Evolutionary conservation across 495 filamentous ascomycete species (phyloP), one percentile per base, ranked within the genome.

Genomic region (Penicillium coffeae): DNA sequence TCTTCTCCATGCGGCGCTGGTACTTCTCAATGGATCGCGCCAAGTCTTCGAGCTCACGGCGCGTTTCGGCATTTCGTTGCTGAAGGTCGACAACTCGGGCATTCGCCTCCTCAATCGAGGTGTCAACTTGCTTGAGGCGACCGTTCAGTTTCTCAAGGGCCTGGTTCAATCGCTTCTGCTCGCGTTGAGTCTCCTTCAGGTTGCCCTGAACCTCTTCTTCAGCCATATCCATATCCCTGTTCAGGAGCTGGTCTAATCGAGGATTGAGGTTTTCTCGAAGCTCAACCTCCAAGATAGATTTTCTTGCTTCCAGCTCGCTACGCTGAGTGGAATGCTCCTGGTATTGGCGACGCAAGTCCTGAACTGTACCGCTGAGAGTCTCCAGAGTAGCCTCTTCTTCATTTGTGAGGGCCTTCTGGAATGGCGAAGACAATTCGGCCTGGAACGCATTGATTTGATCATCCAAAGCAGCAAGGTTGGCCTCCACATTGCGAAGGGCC

Each of bases 1-100:
- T 89, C 71, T 89, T 93, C 62, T 96, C 92, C 78, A 96, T 88
- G 41, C 81, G 79, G 62, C 95, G 93, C 67, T 95, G 89, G 45
- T 90, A 78, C 48, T 87, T 88, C 59, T 93, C 87, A 47, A 97
- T 95, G 7, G 81, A 79, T 54, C 78, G 82, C 30, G 88, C 83
- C 32, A 95, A 78, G 35, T 91, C 87, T 52, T 89, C 84, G 52
- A 88, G 78, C 18, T 79, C 68, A 14, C 79, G 75, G 53, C 88
- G 81, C 55, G 80, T 84, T 38, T 90, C 80, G 0, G 71, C 61
- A 56, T 85, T 87, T 48, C 77, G 73, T 32, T 81, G 75, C 50
- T 87, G 75, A 3, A 91, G 73, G 30, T 82, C 68, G 2, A 72
- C 63, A 18, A 92, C 75, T 16, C 78, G 70, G 33, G 67, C 54